Conservation (phyloP, 306 rosid genomes). For the Trifolium repens region DNA sequence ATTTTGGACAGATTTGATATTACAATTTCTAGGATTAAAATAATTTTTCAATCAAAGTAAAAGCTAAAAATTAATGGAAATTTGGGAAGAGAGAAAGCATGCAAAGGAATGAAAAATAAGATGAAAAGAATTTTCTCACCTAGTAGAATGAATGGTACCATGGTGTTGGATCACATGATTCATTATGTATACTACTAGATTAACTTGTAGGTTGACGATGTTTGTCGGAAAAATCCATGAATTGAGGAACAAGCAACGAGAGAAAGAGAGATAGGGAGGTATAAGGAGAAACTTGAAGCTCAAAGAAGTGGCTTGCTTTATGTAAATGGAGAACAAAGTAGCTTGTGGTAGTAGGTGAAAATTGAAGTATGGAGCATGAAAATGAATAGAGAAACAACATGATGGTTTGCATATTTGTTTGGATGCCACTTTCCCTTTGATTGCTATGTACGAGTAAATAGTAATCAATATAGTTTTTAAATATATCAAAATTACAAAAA, state of each 20-base stretch:
- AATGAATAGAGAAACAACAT: slow-evolving; percentile 46
- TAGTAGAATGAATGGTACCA: slow-evolving; percentile 4
- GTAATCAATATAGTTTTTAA: background rate
- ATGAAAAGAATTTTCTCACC: slow-evolving; percentile 31
- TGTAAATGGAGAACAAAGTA: slow-evolving; percentile 38
- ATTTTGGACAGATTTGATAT: background rate
- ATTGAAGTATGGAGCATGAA: slow-evolving; percentile 38
- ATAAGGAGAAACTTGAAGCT: slow-evolving; percentile 46
- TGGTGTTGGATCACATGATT: slow-evolving; percentile 26
- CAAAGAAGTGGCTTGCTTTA: slow-evolving; percentile 38
- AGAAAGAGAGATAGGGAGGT: slow-evolving; percentile 38
- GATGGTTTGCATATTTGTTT: slow-evolving; percentile 43
- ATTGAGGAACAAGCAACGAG: slow-evolving; percentile 39
- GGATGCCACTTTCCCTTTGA: slow-evolving; percentile 41
- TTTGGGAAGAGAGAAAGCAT: slow-evolving; percentile 4
- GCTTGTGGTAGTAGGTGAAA: slow-evolving; percentile 56
- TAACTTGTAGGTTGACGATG: slow-evolving; percentile 22
- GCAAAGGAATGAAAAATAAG: background rate
- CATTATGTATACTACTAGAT: slow-evolving; percentile 2
- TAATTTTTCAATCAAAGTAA: background rate
- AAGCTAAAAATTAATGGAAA: slow-evolving; percentile 21
- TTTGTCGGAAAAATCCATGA: slow-evolving; percentile 36
- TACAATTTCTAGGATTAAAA: background rate
- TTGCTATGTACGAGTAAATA: background rate
- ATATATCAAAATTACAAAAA: background rate